Evolutionary conservation across 148 eudicot species (phyloP).

Genomic region (Persicaria maculosa): DNA sequence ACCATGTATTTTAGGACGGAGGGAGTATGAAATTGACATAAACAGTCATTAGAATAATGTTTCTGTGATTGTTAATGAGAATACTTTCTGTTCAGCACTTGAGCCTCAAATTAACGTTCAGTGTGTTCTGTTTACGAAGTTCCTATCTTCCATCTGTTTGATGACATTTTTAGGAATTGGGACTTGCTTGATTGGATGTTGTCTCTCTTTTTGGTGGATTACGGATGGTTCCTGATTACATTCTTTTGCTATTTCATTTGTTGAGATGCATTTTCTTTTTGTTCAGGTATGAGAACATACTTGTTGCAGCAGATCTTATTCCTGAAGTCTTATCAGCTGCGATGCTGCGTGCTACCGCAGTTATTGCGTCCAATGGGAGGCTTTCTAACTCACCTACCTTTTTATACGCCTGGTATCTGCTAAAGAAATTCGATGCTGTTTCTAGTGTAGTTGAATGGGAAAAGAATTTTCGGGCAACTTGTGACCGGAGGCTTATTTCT

Average conservation of each 20-base stretch:
- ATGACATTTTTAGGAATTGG: neutral
- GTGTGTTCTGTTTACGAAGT: neutral
- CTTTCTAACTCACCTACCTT: slow-evolving; percentile 76
- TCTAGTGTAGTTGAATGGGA: slow-evolving; percentile 81
- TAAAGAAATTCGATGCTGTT: slow-evolving; percentile 60
- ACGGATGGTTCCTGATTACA: neutral
- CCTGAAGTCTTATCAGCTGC: slow-evolving; percentile 81
- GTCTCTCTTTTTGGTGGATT: neutral
- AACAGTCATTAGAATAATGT: neutral
- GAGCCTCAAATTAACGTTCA: no score
- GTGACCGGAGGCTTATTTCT: slow-evolving; percentile 68
- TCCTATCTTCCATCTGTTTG: neutral
- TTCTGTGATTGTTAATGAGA: neutral
- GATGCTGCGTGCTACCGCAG: slow-evolving; percentile 60
- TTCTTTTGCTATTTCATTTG: neutral
- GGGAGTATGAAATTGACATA: neutral
- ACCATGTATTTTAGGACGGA: no score
- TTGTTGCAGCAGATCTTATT: slow-evolving; percentile 77
- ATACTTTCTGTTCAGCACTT: neutral
- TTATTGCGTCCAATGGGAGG: slow-evolving; percentile 67
- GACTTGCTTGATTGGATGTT: neutral
- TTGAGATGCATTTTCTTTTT: neutral
- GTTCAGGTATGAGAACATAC: slow-evolving; percentile 85
- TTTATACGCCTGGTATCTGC: slow-evolving; percentile 58
- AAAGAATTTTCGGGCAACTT: slow-evolving; percentile 63